Conservation (phyloP, 345 rosid genomes). For the Draba incana region DNA sequence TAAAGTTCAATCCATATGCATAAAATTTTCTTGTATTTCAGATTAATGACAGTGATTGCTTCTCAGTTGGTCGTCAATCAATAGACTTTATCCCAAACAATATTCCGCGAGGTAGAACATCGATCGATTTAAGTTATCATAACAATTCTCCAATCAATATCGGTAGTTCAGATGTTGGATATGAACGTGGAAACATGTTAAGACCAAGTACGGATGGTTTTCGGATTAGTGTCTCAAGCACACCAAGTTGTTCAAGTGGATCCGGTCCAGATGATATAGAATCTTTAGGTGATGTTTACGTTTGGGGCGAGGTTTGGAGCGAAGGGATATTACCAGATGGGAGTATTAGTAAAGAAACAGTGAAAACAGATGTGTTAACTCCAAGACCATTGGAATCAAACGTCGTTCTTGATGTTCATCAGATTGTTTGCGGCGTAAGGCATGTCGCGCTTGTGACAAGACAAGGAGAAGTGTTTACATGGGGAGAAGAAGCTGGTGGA, state of each 20-base stretch:
- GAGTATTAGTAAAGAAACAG: conserved; percentile 43
- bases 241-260: conserved; percentile 95
- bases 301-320: conserved; percentile 96
- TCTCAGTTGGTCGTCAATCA: conserved; percentile 52
- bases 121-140: conserved; percentile 58
- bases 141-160: conserved; percentile 42
- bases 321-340: conserved; percentile 72
- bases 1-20: not conserved
- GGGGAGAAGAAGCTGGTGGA: conserved; percentile 98
- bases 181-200: conserved; percentile 84
- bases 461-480: conserved; percentile 96
- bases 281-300: conserved; percentile 90
- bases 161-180: conserved; percentile 78
- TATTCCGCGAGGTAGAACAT: conserved; percentile 57
- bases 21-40: conserved; percentile 33
- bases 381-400: conserved; percentile 89
- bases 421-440: conserved; percentile 82
- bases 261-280: conserved; percentile 99
- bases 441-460: conserved; percentile 89
- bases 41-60: conserved; percentile 57
- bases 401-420: conserved; percentile 96
- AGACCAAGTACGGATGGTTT: conserved; percentile 90
- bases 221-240: conserved; percentile 92
- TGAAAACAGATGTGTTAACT: conserved; percentile 60
- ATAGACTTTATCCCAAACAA: conserved; percentile 54